Percentiles rank a stretch among this genome's conserved stretches.
Evolutionary conservation across 2,329 filamentous ascomycete genomes (phyloP).

Genomic region (Penicillium thymicola): DNA sequence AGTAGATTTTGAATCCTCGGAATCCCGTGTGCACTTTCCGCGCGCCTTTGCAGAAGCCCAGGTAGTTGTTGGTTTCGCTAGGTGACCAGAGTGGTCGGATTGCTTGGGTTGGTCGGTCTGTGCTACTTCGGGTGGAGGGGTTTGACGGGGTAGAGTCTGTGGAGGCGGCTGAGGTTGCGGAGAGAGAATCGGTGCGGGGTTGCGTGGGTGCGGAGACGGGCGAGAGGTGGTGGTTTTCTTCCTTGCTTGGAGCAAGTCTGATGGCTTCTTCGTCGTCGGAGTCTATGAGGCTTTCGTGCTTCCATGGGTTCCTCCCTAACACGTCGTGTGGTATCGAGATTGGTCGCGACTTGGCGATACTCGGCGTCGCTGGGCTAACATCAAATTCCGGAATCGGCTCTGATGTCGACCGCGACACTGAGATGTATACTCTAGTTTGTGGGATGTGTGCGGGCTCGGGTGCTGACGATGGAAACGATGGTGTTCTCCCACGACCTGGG

Average conservation of each 20-base stretch:
- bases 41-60: constrained; percentile 48
- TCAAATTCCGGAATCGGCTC: not conserved
- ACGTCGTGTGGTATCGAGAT: not conserved
- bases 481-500: not conserved
- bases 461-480: not conserved
- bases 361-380: not conserved
- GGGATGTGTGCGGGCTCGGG: not conserved
- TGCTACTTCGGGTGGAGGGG: constrained; percentile 2
- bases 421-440: not conserved
- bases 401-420: not conserved
- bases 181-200: not conserved
- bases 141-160: constrained; percentile 10
- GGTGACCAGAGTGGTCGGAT: constrained; percentile 29
- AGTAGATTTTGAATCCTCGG: constrained; percentile 15
- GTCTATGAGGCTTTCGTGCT: not conserved
- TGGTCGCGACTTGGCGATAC: not conserved
- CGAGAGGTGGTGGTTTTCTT: not conserved
- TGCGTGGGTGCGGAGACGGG: not conserved
- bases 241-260: not conserved
- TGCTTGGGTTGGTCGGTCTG: not conserved
- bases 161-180: constrained; percentile 8
- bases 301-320: not conserved
- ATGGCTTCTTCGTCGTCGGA: not conserved
- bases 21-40: constrained; percentile 36
- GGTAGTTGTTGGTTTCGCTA: constrained; percentile 33